phyloP scores from a whole-genome alignment of 164 flowering plant species.

The Akebia trifoliata region DNA sequence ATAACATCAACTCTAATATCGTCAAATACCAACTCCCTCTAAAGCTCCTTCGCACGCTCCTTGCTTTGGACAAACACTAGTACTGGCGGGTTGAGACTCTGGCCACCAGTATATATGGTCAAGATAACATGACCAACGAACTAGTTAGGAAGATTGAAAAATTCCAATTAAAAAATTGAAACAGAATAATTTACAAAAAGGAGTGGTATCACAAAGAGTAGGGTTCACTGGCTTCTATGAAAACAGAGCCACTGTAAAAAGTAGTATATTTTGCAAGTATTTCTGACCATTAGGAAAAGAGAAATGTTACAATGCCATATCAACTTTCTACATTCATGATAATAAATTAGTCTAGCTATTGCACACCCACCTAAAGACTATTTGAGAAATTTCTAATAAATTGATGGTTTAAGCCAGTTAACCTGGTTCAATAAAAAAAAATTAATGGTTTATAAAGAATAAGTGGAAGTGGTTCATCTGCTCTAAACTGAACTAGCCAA shows the following conservation, averaged over 20 bases:
- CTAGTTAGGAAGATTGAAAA: constrained; percentile 5
- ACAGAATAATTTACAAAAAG: neutral
- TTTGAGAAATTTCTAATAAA: too few species aligned
- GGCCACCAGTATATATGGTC: constrained; percentile 17
- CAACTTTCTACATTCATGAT: neutral
- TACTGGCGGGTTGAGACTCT: constrained; percentile 94
- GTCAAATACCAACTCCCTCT: constrained; percentile 63
- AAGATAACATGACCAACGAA: neutral
- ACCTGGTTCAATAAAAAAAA: too few species aligned
- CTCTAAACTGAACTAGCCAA: neutral
- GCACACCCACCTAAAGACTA: too few species aligned
- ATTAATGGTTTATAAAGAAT: too few species aligned
- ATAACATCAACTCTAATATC: constrained; percentile 70
- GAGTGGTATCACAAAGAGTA: neutral
- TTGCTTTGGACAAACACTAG: constrained; percentile 92
- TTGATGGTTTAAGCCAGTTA: too few species aligned
- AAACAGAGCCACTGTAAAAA: neutral
- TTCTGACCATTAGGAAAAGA: too few species aligned
- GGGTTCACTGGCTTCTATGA: neutral
- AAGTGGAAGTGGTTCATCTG: too few species aligned
- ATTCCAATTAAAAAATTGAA: neutral
- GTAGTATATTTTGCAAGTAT: too few species aligned
- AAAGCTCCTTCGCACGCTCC: constrained; percentile 90
- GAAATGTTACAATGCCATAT: too few species aligned
- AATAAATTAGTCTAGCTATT: neutral